A percentile compares a stretch with the other conserved stretches of the same genome.
Evolutionary conservation across 2,329 filamentous ascomycete genomes (phyloP).

Genomic region (Arthrobotrys pseudoclavata): DNA sequence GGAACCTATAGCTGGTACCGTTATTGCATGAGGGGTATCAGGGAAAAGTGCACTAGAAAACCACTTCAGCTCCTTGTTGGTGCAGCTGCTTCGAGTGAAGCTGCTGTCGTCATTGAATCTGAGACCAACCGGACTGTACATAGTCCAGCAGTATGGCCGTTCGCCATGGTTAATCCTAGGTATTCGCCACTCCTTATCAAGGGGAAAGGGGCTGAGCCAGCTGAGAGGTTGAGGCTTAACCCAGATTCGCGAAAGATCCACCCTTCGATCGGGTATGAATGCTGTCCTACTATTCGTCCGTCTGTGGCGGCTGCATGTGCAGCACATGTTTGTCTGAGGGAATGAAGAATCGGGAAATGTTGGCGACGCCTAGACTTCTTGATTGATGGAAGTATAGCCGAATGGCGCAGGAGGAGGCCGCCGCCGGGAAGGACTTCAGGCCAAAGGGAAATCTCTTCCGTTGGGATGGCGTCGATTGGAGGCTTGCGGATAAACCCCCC

Average conservation of each 20-base stretch:
- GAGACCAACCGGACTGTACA: slow-evolving; percentile 42
- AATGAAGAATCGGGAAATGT: slow-evolving; percentile 57
- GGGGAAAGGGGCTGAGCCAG: slow-evolving; percentile 56
- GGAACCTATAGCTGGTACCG: slow-evolving; percentile 56
- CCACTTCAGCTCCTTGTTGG: slow-evolving; percentile 52
- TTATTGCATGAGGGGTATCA: slow-evolving; percentile 58
- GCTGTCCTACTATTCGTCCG: slow-evolving; percentile 44
- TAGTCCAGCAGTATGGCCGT: slow-evolving; percentile 24
- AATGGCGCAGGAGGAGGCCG: slow-evolving; percentile 28
- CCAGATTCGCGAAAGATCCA: slow-evolving; percentile 54
- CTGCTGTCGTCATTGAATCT: slow-evolving; percentile 53
- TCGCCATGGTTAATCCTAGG: slow-evolving; percentile 23
- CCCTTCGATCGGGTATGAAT: slow-evolving; percentile 41
- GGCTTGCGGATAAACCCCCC: slow-evolving; percentile 44
- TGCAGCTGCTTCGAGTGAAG: slow-evolving; percentile 25
- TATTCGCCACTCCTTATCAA: slow-evolving; percentile 52
- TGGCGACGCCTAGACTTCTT: slow-evolving; percentile 41
- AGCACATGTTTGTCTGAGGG: slow-evolving; percentile 24
- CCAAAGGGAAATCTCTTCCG: slow-evolving; percentile 21
- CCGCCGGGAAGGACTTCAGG: slow-evolving; percentile 8
- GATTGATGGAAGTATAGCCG: slow-evolving; percentile 54
- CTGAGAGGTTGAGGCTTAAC: slow-evolving; percentile 59
- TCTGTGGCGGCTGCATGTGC: slow-evolving; percentile 45
- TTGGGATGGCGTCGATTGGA: slow-evolving; percentile 42
- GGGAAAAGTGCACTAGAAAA: slow-evolving; percentile 34